A percentile compares a stretch with the other conserved stretches of the same genome.
These are phyloP conservation scores for Kentomonas sorsogonicus DNA, from an alignment of 208 protist genomes.

Conservation along the genomic window DNA sequence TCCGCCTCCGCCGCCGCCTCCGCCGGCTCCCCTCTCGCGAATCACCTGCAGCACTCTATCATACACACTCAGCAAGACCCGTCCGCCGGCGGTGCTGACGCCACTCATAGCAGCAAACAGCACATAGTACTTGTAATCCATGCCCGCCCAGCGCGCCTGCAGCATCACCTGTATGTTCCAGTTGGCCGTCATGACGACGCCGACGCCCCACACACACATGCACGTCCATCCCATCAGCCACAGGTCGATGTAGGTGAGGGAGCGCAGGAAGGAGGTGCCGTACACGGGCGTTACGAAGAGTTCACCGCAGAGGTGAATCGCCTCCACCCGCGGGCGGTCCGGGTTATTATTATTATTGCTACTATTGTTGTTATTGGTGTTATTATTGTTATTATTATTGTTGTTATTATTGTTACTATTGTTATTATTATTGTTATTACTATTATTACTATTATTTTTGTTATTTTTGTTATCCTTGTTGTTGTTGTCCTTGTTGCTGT, in stretches of 20 bases:
- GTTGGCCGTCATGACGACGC: slow-evolving; percentile 39
- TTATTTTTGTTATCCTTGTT: too few species aligned
- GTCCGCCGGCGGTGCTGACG: slow-evolving; percentile 30
- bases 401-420: too few species aligned
- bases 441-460: too few species aligned
- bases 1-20: too few species aligned
- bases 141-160: slow-evolving; percentile 15
- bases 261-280: slow-evolving; percentile 34
- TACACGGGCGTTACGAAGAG: slow-evolving; percentile 51
- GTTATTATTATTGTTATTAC: too few species aligned
- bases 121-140: slow-evolving; percentile 41
- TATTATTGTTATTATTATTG: too few species aligned
- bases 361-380: too few species aligned
- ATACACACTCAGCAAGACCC: slow-evolving; percentile 36
- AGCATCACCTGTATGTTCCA: slow-evolving; percentile 47
- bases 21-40: too few species aligned
- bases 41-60: too few species aligned
- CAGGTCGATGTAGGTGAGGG: slow-evolving; percentile 43
- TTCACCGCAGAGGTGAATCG: slow-evolving; percentile 42
- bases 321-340: slow-evolving; percentile 36
- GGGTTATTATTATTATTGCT: too few species aligned
- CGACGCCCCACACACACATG: slow-evolving; percentile 44
- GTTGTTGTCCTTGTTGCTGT: too few species aligned
- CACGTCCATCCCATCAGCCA: slow-evolving; percentile 46
- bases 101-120: slow-evolving; percentile 46